Conservation (phyloP, 495 filamentous ascomycete genomes). For the Xylaria longipes region DNA sequence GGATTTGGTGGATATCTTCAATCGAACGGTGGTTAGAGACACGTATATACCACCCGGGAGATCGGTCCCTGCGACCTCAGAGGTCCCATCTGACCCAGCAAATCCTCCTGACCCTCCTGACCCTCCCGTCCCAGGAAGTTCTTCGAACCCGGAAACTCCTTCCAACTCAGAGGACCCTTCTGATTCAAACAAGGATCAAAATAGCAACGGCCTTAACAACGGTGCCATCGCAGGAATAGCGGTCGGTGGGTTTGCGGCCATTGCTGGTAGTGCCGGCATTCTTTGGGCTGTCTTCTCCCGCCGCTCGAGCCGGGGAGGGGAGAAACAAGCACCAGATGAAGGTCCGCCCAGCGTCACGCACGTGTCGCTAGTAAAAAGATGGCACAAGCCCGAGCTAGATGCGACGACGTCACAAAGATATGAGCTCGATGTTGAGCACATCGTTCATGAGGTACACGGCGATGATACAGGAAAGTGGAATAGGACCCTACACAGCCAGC, state of each 20-base stretch:
- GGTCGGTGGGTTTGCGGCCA: conserved; percentile 37
- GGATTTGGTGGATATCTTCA: conserved; percentile 26
- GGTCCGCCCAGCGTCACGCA: not conserved
- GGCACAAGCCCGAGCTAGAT: conserved; percentile 5
- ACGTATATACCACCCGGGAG: conserved; percentile 9
- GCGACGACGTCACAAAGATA: not conserved
- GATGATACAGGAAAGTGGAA: not conserved
- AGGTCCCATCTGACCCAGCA: not conserved
- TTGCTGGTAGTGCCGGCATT: conserved; percentile 24
- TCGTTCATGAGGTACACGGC: conserved; percentile 1
- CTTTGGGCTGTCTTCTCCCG: not conserved
- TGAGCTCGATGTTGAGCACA: not conserved
- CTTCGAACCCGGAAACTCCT: not conserved
- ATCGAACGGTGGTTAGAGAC: conserved; percentile 22
- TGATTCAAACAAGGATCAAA: not conserved
- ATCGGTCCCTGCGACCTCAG: not conserved
- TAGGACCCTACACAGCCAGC: not conserved
- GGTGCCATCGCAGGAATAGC: not conserved
- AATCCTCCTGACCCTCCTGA: not conserved
- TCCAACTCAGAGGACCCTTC: not conserved
- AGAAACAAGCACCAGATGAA: not conserved
- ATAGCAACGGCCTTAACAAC: conserved; percentile 15
- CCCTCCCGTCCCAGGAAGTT: not conserved
- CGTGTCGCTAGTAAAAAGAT: not conserved
- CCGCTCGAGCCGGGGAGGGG: not conserved